Base-by-base conservation (phyloP, 2,329 filamentous ascomycete species). In the Fusarium domesticum region DNA sequence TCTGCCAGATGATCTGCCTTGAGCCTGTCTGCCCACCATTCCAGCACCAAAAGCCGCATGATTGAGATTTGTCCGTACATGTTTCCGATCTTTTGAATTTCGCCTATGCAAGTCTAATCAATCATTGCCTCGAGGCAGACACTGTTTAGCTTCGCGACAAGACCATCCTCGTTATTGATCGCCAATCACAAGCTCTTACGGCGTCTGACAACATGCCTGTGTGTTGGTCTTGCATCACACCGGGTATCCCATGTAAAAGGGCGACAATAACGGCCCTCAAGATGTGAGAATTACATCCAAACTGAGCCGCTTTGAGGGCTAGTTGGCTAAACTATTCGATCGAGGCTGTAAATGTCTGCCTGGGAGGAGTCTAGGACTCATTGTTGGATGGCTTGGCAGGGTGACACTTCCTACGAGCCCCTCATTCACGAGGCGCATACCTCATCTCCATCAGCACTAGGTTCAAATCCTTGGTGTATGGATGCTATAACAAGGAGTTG, bases 91-190 rank as follows among this genome's bases (percentile, higher is more conserved):
- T 37, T 38, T 32, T n/a, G 23, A 12, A 34, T 30, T 4, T 18
- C n/a, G n/a, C n/a, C n/a, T n/a, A n/a, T n/a, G n/a, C n/a, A n/a
- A n/a, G n/a, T n/a, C n/a, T n/a, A n/a, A n/a, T n/a, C n/a, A n/a
- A n/a, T n/a, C 12, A 20, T 34, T 35, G 35, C 35, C 30, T 35
- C 40, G 34, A 47, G 44, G 44, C 44, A 43, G 44, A 47, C 43
- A 45, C 30, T 18, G 15, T 25, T 37, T 30, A 6, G 14, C 25
- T 31, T 28, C 14, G 18, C 32, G 17, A 14, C 31, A 14, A 11
- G 6, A 16, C 10, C 14, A 18, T 28, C 23, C 10, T 28, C 23
- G 23, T 4, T 28, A 28, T 28, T 4, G 10, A 12, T 28, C 23
- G 23, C 23, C 23, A 28, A 28, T 28, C 23, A 28, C 5, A 28